Evolutionary conservation across 495 filamentous ascomycete species (phyloP), one percentile per base, ranked within the genome.

Genomic region (Aspergillus asperescens): DNA sequence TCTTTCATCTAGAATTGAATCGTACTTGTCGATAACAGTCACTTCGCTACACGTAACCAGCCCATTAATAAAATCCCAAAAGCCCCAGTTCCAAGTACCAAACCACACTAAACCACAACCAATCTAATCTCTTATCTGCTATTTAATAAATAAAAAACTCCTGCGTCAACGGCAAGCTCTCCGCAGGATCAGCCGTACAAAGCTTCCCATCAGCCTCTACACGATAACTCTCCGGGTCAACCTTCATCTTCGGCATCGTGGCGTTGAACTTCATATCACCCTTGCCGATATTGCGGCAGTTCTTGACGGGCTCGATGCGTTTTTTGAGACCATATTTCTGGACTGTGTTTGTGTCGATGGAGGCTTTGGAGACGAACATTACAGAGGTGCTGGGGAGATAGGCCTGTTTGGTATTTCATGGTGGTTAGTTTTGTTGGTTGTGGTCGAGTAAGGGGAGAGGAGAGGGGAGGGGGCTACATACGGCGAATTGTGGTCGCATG

Each of bases 231-330:
- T 97, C 93, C 8, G 93, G 89, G 61, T 98, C 90, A 34, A 98
- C 93, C 65, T 78, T 84, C 90, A 97, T 97, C 71, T 77, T 83
- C 15, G 93, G 93, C 84, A 85, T 90, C 16, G 70, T 66, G 60
- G 90, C 85, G 68, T 98, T 98, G 68, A 80, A 89, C 68, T 90
- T 93, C 92, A 98, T 96, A 63, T 97, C 88, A 62, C 74, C 78
- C 78, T 98, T 98, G 15, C 86, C 75, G 45, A 97, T 79, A 16
- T 70, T 80, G 54, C 93, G 80, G 64, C 92, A 96, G 43, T 83
- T 81, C 58, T 79, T 82, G 23, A 97, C 88, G 7, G 88, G 71
- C 72, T 90, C 89, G 52, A 97, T 71, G 29, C 89, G 79, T 68
- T 93, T 95, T 56, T 78, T 79, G 48, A 98, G 73, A 3, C 79